These are phyloP conservation scores for Posidonia australis DNA, from an alignment of 106 monocot genomes.

Conservation along the genomic window DNA sequence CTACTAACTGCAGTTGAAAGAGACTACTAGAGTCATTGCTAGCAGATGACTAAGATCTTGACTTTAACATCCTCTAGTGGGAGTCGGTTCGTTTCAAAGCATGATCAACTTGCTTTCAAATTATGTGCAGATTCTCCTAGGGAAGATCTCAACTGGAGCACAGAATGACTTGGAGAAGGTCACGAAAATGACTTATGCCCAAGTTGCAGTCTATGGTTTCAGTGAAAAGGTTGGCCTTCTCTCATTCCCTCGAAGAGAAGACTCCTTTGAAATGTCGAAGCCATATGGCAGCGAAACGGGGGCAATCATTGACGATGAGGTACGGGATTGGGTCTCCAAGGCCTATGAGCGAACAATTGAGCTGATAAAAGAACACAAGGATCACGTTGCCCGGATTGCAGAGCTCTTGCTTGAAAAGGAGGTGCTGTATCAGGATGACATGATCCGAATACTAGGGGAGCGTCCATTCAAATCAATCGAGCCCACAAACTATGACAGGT, in stretches of 20 bases:
- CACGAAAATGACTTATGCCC: conserved; percentile 94
- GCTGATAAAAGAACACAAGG: conserved; percentile 55
- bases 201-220: conserved; percentile 91
- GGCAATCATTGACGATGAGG: conserved; percentile 71
- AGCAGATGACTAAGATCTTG: too few species aligned
- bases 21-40: too few species aligned
- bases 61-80: too few species aligned
- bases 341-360: conserved; percentile 59
- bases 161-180: conserved; percentile 95
- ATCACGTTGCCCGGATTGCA: conserved; percentile 57
- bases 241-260: conserved; percentile 79
- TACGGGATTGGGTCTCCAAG: conserved; percentile 69
- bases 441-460: conserved; percentile 54
- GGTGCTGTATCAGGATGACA: conserved; percentile 78
- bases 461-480: conserved; percentile 58
- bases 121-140: conserved; percentile 45
- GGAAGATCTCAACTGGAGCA: conserved; percentile 90
- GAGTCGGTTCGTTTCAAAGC: too few species aligned
- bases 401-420: conserved; percentile 91
- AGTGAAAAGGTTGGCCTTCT: conserved; percentile 92
- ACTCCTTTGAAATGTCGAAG: conserved; percentile 55
- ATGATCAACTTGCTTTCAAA: too few species aligned
- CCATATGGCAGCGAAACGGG: conserved; percentile 87
- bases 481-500: conserved; percentile 76
- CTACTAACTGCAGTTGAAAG: too few species aligned